phyloP scores from a whole-genome alignment of 352 stramenopile species.

The Pythium brachiatum region DNA sequence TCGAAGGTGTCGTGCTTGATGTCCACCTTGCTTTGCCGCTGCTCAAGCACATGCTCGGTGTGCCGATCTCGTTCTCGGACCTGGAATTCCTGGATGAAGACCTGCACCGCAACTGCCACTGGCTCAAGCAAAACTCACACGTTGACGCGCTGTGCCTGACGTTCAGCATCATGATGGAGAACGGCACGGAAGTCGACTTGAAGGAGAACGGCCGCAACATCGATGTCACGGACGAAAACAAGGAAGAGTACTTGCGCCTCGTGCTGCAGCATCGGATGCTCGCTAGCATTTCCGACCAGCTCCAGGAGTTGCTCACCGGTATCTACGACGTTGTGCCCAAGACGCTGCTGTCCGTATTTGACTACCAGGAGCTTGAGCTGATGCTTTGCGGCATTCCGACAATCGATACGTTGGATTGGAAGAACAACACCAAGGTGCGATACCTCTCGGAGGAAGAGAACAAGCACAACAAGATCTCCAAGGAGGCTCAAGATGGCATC shows the following conservation, averaged over 20 bases:
- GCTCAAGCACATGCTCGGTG: slow-evolving; percentile 78
- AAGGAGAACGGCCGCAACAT: slow-evolving; percentile 88
- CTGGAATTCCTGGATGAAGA: slow-evolving; percentile 84
- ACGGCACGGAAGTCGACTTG: slow-evolving; percentile 84
- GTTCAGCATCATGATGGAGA: slow-evolving; percentile 70
- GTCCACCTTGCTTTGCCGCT: slow-evolving; percentile 93
- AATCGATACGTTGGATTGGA: slow-evolving; percentile 89
- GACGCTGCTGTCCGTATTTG: slow-evolving; percentile 87
- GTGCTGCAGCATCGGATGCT: slow-evolving; percentile 94
- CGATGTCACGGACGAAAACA: slow-evolving; percentile 94
- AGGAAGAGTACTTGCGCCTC: slow-evolving; percentile 92
- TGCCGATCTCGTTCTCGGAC: slow-evolving; percentile 85
- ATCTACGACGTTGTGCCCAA: slow-evolving; percentile 92
- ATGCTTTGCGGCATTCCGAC: slow-evolving; percentile 86
- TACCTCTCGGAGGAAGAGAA: slow-evolving; percentile 49
- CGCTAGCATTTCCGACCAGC: slow-evolving; percentile 87
- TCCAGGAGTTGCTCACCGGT: slow-evolving; percentile 88
- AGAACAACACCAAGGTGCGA: slow-evolving; percentile 61
- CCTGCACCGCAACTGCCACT: slow-evolving; percentile 67
- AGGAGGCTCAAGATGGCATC: slow-evolving; percentile 54
- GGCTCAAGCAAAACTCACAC: slow-evolving; percentile 70
- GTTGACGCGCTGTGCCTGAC: slow-evolving; percentile 73
- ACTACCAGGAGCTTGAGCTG: slow-evolving; percentile 96
- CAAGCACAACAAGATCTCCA: slow-evolving; percentile 35
- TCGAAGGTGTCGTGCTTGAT: slow-evolving; percentile 96